A percentile compares a stretch with the other conserved stretches of the same genome.
These are phyloP conservation scores for Leptosphaerulina australis DNA, from an alignment of 2,329 filamentous ascomycete genomes.

Conservation along the genomic window DNA sequence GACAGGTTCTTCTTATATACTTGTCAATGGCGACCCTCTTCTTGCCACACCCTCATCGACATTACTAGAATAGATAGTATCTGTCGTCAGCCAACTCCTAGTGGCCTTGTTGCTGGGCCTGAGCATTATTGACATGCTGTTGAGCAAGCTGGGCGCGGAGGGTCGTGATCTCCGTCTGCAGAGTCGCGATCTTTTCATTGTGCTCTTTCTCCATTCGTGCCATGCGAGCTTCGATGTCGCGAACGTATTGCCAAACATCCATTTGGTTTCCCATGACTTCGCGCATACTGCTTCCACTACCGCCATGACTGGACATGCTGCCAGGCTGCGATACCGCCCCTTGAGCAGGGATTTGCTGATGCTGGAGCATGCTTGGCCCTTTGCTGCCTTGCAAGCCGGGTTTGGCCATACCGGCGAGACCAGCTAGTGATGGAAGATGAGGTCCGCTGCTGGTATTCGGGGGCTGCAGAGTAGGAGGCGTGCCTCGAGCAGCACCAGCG, in stretches of 20 bases:
- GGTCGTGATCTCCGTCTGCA: constrained; percentile 54
- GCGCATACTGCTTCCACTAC: constrained; percentile 65
- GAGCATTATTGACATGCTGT: constrained; percentile 39
- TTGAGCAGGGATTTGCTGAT: constrained; percentile 45
- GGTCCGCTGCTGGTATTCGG: constrained; percentile 51
- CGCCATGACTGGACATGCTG: constrained; percentile 61
- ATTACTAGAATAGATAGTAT: neutral
- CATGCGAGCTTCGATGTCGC: constrained; percentile 66
- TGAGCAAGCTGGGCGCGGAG: constrained; percentile 47
- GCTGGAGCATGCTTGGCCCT: constrained; percentile 50
- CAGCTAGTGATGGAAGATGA: constrained; percentile 53
- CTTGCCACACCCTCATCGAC: neutral
- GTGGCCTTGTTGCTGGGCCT: constrained; percentile 23
- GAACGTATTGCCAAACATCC: constrained; percentile 74
- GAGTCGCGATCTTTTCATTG: constrained; percentile 51
- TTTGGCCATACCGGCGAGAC: constrained; percentile 46
- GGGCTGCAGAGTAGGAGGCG: constrained; percentile 56
- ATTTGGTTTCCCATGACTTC: constrained; percentile 66
- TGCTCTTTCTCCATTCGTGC: constrained; percentile 56
- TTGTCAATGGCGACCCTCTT: neutral
- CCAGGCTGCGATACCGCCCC: constrained; percentile 57
- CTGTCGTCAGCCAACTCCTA: neutral
- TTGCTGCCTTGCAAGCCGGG: constrained; percentile 42
- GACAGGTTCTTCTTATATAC: constrained; percentile 7
- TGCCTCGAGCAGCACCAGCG: constrained; percentile 63